These are phyloP conservation scores for Phytophthora pseudosyringae DNA, from an alignment of 352 stramenopile species.

Conservation along the genomic window DNA sequence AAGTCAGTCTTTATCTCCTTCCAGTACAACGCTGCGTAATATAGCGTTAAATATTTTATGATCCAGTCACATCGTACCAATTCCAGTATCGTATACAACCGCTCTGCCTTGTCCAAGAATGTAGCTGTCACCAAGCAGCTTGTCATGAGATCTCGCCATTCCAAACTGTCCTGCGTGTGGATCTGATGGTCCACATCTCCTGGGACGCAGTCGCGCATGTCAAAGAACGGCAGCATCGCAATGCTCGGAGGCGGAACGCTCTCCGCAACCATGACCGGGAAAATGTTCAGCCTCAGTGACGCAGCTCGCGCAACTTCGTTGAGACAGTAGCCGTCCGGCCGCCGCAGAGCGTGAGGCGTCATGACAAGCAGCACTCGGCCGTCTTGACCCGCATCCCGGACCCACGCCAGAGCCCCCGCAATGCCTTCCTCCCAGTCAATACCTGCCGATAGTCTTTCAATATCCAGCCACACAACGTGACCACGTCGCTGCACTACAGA, in stretches of 20 bases:
- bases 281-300: constrained; percentile 68
- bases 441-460: constrained; percentile 69
- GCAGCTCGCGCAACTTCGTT: constrained; percentile 79
- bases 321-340: constrained; percentile 79
- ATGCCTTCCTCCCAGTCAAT: constrained; percentile 85
- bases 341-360: constrained; percentile 76
- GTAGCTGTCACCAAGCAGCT: constrained; percentile 35
- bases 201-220: constrained; percentile 74
- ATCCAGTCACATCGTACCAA: constrained; percentile 39
- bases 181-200: constrained; percentile 23
- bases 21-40: neutral
- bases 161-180: constrained; percentile 41
- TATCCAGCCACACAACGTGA: constrained; percentile 76
- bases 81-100: constrained; percentile 68
- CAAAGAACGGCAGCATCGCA: constrained; percentile 77
- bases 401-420: constrained; percentile 62
- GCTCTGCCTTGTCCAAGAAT: constrained; percentile 58
- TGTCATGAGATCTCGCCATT: constrained; percentile 55
- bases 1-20: constrained; percentile 5
- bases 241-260: constrained; percentile 73
- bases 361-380: constrained; percentile 80
- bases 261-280: constrained; percentile 71
- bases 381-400: constrained; percentile 73
- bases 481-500: constrained; percentile 63
- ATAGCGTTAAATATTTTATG: neutral